These are phyloP conservation scores for Fusarium sp. DNA, from an alignment of 2,329 filamentous ascomycete genomes.

Conservation along the genomic window DNA sequence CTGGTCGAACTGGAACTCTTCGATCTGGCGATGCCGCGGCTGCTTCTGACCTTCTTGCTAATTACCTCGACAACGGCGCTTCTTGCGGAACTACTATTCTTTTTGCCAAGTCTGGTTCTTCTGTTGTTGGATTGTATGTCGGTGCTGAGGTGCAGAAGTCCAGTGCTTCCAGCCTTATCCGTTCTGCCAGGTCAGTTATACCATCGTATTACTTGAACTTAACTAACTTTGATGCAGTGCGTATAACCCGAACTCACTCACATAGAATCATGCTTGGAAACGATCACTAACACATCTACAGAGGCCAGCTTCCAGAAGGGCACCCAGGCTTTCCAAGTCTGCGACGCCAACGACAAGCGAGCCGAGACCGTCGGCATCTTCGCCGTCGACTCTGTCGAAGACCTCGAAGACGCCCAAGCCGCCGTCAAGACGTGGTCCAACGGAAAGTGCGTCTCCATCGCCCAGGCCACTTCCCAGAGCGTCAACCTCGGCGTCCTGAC, in stretches of 20 bases:
- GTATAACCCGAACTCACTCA: background rate
- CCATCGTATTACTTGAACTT: background rate
- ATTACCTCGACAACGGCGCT: slow-evolving; percentile 35
- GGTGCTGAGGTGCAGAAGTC: slow-evolving; percentile 42
- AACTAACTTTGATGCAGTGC: slow-evolving; percentile 17
- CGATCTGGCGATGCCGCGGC: slow-evolving; percentile 21
- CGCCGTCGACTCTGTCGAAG: slow-evolving; percentile 26
- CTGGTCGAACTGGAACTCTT: slow-evolving; percentile 17
- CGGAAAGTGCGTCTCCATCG: slow-evolving; percentile 32
- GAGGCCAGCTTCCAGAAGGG: slow-evolving; percentile 30
- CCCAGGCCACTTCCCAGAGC: slow-evolving; percentile 7
- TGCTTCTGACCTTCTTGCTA: slow-evolving; percentile 29
- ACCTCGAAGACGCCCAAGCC: slow-evolving; percentile 25
- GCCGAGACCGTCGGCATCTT: slow-evolving; percentile 38
- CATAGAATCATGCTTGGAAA: background rate
- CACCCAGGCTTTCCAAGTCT: slow-evolving; percentile 34
- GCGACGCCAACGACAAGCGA: slow-evolving; percentile 32
- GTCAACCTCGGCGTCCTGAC: slow-evolving; percentile 33
- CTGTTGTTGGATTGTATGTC: slow-evolving; percentile 38
- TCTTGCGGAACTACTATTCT: slow-evolving; percentile 38
- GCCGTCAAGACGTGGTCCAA: slow-evolving; percentile 38
- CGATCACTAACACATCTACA: background rate
- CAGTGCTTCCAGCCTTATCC: slow-evolving; percentile 29
- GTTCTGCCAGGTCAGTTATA: slow-evolving; percentile 21
- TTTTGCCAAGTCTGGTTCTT: slow-evolving; percentile 41